Percentiles rank a stretch among this genome's conserved stretches.
Evolutionary conservation across 441 rosid genomes (phyloP).

Genomic region (Euphorbia schlechtendalii): DNA sequence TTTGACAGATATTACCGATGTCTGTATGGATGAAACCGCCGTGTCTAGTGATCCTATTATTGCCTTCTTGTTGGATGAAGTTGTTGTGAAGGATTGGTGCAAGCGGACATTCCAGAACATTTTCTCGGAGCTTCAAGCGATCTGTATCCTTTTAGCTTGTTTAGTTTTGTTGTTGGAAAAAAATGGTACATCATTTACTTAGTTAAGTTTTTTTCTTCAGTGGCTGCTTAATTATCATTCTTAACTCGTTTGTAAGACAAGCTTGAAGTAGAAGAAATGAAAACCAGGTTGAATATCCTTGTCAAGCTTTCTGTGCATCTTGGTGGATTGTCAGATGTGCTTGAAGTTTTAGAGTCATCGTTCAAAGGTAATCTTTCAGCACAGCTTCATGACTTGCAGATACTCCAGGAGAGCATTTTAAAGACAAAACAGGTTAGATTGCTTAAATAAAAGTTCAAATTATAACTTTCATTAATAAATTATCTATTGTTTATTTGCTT

Average conservation of each 20-base stretch:
- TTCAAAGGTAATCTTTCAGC: slow-evolving; percentile 66
- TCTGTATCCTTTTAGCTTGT: slow-evolving; percentile 64
- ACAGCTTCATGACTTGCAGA: slow-evolving; percentile 67
- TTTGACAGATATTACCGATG: slow-evolving; percentile 75
- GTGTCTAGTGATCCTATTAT: slow-evolving; percentile 89
- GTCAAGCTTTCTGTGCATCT: slow-evolving; percentile 49
- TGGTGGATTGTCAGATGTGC: slow-evolving; percentile 58
- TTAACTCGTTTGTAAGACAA: slow-evolving; percentile 53
- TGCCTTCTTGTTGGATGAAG: slow-evolving; percentile 97
- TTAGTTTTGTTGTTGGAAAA: not conserved
- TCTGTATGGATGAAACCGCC: slow-evolving; percentile 96
- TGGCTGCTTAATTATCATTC: slow-evolving; percentile 21
- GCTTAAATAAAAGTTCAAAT: slow-evolving; percentile 11
- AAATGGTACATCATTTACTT: slow-evolving; percentile 7
- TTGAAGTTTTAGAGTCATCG: slow-evolving; percentile 75
- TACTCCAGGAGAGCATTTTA: slow-evolving; percentile 63
- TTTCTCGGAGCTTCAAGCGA: slow-evolving; percentile 48
- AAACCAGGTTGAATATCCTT: slow-evolving; percentile 43
- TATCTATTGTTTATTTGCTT: not conserved
- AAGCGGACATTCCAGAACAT: slow-evolving; percentile 63
- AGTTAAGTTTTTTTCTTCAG: slow-evolving; percentile 5
- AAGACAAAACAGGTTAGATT: slow-evolving; percentile 81
- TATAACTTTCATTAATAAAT: not conserved
- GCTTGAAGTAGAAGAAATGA: slow-evolving; percentile 54
- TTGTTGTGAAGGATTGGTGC: slow-evolving; percentile 96